Conservation (phyloP, 345 rosid genomes). For the Eucalyptus urophylla region DNA sequence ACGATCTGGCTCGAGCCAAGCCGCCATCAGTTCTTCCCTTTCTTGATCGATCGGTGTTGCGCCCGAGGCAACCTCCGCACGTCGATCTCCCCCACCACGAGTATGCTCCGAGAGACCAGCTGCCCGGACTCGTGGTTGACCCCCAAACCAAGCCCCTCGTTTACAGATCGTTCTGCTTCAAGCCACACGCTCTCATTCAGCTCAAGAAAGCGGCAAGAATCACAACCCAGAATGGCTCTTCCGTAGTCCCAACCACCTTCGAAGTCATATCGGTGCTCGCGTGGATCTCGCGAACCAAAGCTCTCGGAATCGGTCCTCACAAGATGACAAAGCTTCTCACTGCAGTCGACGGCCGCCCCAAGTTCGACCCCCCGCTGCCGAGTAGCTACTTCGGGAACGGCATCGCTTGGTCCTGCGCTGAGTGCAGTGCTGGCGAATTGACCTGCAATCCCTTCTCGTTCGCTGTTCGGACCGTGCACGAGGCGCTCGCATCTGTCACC, state of each 20-base stretch:
- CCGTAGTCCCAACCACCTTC: not conserved
- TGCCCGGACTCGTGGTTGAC: accelerated
- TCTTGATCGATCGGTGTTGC: not conserved
- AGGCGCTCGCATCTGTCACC: not conserved
- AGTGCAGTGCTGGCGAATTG: not conserved
- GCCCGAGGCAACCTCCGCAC: not conserved
- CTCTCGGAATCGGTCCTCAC: not conserved
- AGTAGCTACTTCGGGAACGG: not conserved
- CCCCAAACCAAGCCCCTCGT: not conserved
- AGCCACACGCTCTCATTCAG: not conserved
- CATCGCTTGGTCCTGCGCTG: not conserved
- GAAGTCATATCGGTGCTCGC: not conserved
- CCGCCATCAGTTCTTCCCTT: not conserved
- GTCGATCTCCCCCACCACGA: not conserved
- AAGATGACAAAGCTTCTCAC: not conserved
- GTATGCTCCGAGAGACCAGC: not conserved
- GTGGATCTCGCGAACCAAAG: not conserved
- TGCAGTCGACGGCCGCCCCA: not conserved
- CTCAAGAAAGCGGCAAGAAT: not conserved
- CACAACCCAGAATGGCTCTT: not conserved
- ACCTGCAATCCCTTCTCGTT: not conserved
- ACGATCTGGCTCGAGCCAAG: not conserved
- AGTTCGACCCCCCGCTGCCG: not conserved
- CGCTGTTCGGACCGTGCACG: not conserved
- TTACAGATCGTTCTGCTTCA: not conserved